phyloP scores from a whole-genome alignment of 345 rosid species.

The Nasturtium officinale region DNA sequence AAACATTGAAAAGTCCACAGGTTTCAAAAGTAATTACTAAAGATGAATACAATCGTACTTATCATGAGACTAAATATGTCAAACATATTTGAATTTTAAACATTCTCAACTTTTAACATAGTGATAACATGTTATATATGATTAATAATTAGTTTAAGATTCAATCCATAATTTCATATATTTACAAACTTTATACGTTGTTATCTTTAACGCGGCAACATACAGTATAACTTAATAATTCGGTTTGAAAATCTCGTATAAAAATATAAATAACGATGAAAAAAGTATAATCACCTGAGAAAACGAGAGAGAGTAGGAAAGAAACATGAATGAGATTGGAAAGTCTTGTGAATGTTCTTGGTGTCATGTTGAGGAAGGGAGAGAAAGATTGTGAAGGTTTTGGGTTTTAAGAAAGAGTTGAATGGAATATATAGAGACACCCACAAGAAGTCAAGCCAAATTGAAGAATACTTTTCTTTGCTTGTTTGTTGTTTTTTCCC shows the following conservation, averaged over 20 bases:
- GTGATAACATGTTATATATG: neutral
- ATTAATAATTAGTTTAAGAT: neutral
- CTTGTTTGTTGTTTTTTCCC: constrained; percentile 53
- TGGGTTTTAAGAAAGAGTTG: constrained; percentile 37
- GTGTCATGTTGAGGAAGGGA: constrained; percentile 42
- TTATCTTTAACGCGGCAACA: neutral
- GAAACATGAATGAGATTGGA: constrained; percentile 40
- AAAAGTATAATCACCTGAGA: constrained; percentile 49
- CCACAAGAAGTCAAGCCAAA: constrained; percentile 28
- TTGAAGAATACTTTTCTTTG: constrained; percentile 63
- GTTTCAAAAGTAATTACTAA: neutral
- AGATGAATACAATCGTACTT: neutral
- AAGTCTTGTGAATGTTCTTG: constrained; percentile 40
- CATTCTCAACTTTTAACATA: neutral
- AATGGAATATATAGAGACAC: constrained; percentile 32
- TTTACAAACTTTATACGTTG: neutral
- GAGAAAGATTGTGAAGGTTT: constrained; percentile 32
- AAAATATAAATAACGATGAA: neutral
- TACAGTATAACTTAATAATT: neutral
- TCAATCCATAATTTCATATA: neutral
- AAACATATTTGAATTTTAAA: neutral
- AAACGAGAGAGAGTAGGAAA: constrained; percentile 45
- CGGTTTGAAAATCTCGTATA: neutral
- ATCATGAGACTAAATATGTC: neutral
- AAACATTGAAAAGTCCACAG: neutral